Base-by-base conservation (phyloP, 257 asterid species). In the Orobanche coerulescens region DNA sequence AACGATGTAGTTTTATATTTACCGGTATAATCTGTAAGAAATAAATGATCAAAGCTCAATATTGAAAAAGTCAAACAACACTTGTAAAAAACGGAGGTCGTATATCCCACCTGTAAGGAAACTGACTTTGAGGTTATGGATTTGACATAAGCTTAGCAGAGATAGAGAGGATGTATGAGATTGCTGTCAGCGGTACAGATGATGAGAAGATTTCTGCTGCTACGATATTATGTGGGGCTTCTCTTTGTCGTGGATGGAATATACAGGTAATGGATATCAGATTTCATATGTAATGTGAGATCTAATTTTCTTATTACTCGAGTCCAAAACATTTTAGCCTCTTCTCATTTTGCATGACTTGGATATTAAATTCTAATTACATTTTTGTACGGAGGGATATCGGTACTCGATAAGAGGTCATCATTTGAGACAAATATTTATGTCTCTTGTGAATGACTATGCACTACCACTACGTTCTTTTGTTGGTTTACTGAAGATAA, bases 131-230 rank as follows among this genome's bases (percentile, higher is more conserved):
- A 72, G 73, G 78, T 82, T 77, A 64, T 82, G 86, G 71, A 60
- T 78, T 81, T 82, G 83, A 77, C 79, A 83, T 76, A 86, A 89
- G 99, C 92, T 85, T 93, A 84, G 94, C 95, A 72, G 99, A 93
- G 82, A 71, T 89, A 72, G 97, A 89, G 89, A 86, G 84, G 77
- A 64, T 93, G 80, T 89, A 86, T 39, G 99, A 86, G 87, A 76
- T 89, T 62, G 97, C 95, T 59, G 71, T 80, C 79, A 83, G 73
- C 49, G 95, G 97, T 72, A 75, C 95, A 13, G 89, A 93, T 60
- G 99, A 84, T 10, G 97, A 93, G 80, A 89, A 87, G 84, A 79
- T 93, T 66, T 89, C 88, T 72, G 99, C 99, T 55, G 97, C 96
- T 71, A 82, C 82, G 59, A 62, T 93, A 76, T 75, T 93, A 34